These are phyloP conservation scores for Schizosaccharomyces versatilis DNA, from an alignment of 1,139 yeast genomes.

Conservation along the genomic window DNA sequence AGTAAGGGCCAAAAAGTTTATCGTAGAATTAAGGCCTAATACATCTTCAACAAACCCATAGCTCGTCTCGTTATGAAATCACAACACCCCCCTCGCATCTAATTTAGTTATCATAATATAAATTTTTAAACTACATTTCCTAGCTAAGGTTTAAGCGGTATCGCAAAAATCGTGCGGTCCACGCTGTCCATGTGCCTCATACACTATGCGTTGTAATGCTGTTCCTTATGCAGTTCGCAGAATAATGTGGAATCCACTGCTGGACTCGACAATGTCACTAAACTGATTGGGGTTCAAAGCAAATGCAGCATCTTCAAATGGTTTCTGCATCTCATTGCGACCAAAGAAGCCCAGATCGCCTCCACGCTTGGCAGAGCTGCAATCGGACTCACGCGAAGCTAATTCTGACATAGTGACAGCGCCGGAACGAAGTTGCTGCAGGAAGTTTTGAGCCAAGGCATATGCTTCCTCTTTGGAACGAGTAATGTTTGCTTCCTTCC, in stretches of 20 bases:
- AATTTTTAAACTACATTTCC: no score
- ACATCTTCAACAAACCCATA: no score
- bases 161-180: no score
- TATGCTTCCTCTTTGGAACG: slow-evolving; percentile 69
- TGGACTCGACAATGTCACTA: slow-evolving; percentile 67
- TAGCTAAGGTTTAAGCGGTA: no score
- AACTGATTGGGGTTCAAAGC: slow-evolving; percentile 61
- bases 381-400: slow-evolving; percentile 71
- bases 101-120: no score
- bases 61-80: no score
- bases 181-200: no score
- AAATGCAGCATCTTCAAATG: slow-evolving; percentile 75
- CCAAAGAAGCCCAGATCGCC: slow-evolving; percentile 86
- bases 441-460: slow-evolving; percentile 35
- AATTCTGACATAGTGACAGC: slow-evolving; percentile 45
- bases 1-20: no score
- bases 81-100: no score
- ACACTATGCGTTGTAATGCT: no score
- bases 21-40: no score
- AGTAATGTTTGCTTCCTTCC: slow-evolving; percentile 62
- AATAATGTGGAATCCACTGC: slow-evolving; percentile 75
- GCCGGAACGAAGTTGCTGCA: slow-evolving; percentile 45
- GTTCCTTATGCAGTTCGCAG: slow-evolving; percentile 25
- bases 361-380: slow-evolving; percentile 64
- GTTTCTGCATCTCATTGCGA: slow-evolving; percentile 83